phyloP scores from a whole-genome alignment of 2,329 filamentous ascomycete species.

The Penicillium italicum region DNA sequence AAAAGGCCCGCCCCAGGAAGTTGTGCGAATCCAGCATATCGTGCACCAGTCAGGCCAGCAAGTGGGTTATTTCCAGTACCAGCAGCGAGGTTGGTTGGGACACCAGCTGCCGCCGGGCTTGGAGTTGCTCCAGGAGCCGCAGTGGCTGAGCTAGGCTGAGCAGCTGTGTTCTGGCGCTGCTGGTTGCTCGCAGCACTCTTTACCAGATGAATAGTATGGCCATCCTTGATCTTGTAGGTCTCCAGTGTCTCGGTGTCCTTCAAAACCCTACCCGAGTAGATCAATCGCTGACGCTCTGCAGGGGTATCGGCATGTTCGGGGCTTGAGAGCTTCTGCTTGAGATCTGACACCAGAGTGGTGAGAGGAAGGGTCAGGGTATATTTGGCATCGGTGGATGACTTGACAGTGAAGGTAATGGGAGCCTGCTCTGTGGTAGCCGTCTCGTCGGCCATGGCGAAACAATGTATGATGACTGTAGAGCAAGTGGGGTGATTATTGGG shows the following conservation, averaged over 20 bases:
- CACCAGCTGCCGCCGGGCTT: constrained; percentile 36
- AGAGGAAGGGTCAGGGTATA: constrained; percentile 77
- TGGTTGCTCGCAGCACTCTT: constrained; percentile 90
- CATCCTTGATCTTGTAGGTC: constrained; percentile 90
- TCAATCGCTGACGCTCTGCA: constrained; percentile 83
- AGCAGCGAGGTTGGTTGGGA: constrained; percentile 48
- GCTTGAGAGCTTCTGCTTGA: constrained; percentile 83
- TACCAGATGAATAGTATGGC: constrained; percentile 93
- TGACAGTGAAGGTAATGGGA: constrained; percentile 93
- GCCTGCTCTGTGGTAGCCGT: constrained; percentile 56
- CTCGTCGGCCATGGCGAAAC: constrained; percentile 40
- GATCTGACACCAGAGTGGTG: constrained; percentile 72
- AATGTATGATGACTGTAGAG: constrained; percentile 5
- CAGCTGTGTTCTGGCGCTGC: constrained; percentile 53
- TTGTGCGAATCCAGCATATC: constrained; percentile 88
- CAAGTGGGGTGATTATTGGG: constrained; percentile 14
- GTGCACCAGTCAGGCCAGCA: constrained; percentile 83
- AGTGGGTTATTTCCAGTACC: constrained; percentile 77
- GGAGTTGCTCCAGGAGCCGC: constrained; percentile 32
- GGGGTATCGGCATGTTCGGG: constrained; percentile 83
- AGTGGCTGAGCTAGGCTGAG: constrained; percentile 44
- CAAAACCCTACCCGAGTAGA: constrained; percentile 94
- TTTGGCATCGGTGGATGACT: constrained; percentile 87
- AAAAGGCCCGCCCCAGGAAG: constrained; percentile 86
- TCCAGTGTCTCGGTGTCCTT: constrained; percentile 87